Conservation (phyloP, 2,329 filamentous ascomycete species). For the Fusarium sp. region DNA sequence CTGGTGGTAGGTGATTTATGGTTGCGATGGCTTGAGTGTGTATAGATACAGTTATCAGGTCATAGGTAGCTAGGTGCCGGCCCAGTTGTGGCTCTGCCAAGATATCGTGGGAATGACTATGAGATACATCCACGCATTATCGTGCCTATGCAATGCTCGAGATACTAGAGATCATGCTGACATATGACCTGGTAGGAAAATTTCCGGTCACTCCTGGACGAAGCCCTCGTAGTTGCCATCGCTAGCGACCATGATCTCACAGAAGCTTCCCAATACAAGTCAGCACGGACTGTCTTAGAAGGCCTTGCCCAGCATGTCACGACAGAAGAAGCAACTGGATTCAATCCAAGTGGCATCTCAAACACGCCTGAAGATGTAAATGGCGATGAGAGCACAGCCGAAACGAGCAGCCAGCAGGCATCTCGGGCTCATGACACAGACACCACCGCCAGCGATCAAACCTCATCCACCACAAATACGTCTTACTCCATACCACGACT, state of each 20-base stretch:
- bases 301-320: slow-evolving; percentile 71
- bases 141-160: not conserved
- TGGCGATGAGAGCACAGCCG: slow-evolving; percentile 39
- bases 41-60: not conserved
- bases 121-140: slow-evolving; percentile 1
- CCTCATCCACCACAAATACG: slow-evolving; percentile 39
- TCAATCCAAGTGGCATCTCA: slow-evolving; percentile 80
- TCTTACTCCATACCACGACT: slow-evolving; percentile 43
- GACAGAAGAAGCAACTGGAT: slow-evolving; percentile 77
- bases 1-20: slow-evolving; percentile 45
- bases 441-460: slow-evolving; percentile 41
- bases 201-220: slow-evolving; percentile 80
- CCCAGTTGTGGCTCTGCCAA: slow-evolving; percentile 5
- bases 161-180: slow-evolving; percentile 19
- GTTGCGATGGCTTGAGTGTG: not conserved
- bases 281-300: slow-evolving; percentile 71
- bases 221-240: slow-evolving; percentile 81
- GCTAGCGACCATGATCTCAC: slow-evolving; percentile 77
- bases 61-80: not conserved
- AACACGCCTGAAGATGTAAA: slow-evolving; percentile 49
- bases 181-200: slow-evolving; percentile 62
- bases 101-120: not conserved
- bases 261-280: slow-evolving; percentile 61
- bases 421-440: slow-evolving; percentile 47
- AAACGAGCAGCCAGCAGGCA: slow-evolving; percentile 46